These are phyloP conservation scores for Tricholoma sp. DNA, from an alignment of 768 basidiomycete species.

Conservation along the genomic window DNA sequence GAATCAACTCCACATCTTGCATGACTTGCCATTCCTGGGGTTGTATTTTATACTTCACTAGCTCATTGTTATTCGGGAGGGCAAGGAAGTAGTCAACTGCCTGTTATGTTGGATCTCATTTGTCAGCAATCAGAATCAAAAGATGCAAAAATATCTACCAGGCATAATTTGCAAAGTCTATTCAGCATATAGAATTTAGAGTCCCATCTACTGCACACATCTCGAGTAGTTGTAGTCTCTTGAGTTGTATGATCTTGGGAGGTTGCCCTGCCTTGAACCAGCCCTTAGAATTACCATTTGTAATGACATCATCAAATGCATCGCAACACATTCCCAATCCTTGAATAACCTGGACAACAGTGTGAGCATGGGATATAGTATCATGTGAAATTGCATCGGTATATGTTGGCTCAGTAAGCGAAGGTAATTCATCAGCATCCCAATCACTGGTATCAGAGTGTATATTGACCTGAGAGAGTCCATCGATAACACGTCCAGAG, in stretches of 20 bases:
- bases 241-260: background rate
- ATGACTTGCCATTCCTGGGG: constrained; percentile 12
- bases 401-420: background rate
- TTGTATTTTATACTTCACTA: constrained; percentile 3
- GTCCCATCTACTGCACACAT: constrained; percentile 15
- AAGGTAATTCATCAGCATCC: background rate
- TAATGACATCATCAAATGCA: background rate
- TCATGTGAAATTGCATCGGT: background rate
- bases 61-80: background rate
- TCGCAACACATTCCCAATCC: background rate
- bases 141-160: constrained; percentile 2
- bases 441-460: background rate
- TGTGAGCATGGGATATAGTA: background rate
- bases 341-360: background rate
- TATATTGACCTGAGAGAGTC: background rate
- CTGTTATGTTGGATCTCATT: too few relatives aligned
- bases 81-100: background rate
- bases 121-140: constrained; percentile 1
- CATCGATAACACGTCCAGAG: background rate
- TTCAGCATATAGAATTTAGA: constrained; percentile 12
- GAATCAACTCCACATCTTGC: constrained; percentile 14
- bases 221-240: constrained; percentile 7
- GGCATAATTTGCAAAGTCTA: constrained; percentile 9
- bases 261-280: background rate
- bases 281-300: background rate